Base-by-base conservation (phyloP, 139 green algal genomes). In the Helicosporidium sp. region DNA sequence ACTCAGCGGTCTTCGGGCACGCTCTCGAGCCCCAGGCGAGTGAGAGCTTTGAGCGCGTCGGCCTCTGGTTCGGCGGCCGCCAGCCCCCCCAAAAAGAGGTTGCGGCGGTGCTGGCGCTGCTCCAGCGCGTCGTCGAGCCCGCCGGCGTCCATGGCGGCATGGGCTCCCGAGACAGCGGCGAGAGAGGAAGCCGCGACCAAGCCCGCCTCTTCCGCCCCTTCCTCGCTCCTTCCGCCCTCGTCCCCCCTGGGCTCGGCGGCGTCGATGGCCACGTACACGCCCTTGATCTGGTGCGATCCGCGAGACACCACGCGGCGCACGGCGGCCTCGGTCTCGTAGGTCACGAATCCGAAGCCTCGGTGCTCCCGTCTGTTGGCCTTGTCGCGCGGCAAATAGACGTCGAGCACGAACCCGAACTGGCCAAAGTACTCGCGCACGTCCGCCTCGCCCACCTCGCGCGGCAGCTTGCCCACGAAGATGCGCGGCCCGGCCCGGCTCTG, bases 401-500 rank as follows among this genome's bases (percentile, higher is more conserved):
- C 82, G 74, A 92, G 77, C 22, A 92, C 80, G 42, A 79, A 92
- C 48, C 82, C 79, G 62, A 83, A 90, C 2, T 54, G 45, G 36
- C 55, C 68, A 54, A 91, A 88, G 65, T 91, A 84, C 33, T 85
- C 78, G 54, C 76, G 73, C 23, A 86, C 72, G 31, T 92, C 82
- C 6, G 58, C 61, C 55, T 92, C 82, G 2, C 46, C 76, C 5
- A 76, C 85, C 24, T 85, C 80, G 45, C 79, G 79, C 34, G 70
- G 77, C 23, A 92, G 69, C 66, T 90, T 90, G 64, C 82, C 82
- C 2, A 92, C 73, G 51, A 92, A 92, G 41, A 92, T 82, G 43
- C 82, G 69, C 0, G 82, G 82, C 13, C 82, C 82, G 20, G 74
- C 67, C 18, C 53, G 41, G 2, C 49, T 17, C 5, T 50, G 35